A percentile compares a stretch with the other conserved stretches of the same genome.
Conservation (phyloP, 352 stramenopile species). For the Pythium aristosporum region DNA sequence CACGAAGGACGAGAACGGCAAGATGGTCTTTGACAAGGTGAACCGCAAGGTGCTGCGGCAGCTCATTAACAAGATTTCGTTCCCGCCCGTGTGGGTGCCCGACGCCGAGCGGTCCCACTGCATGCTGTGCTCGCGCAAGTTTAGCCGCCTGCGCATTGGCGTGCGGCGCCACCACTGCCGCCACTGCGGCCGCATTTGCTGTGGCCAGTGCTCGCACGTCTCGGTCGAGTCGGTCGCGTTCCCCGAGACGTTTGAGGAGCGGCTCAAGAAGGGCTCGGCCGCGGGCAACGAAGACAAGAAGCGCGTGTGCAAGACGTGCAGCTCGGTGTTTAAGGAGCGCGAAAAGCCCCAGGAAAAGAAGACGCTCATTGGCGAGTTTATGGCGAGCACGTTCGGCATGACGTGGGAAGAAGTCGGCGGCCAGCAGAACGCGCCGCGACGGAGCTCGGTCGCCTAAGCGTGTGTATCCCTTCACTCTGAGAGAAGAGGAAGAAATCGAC, state of each 20-base stretch:
- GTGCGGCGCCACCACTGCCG: slow-evolving; percentile 85
- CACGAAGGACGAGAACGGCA: slow-evolving; percentile 66
- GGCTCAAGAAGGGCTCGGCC: slow-evolving; percentile 40
- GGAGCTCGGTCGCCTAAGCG: slow-evolving; percentile 14
- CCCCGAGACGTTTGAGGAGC: slow-evolving; percentile 49
- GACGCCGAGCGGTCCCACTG: slow-evolving; percentile 69
- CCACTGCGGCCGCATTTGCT: slow-evolving; percentile 80
- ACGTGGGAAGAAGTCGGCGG: slow-evolving; percentile 53
- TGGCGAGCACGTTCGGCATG: slow-evolving; percentile 55
- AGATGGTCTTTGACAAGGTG: slow-evolving; percentile 86
- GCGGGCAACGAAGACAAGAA: slow-evolving; percentile 55
- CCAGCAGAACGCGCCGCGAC: slow-evolving; percentile 21
- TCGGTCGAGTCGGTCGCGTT: slow-evolving; percentile 68
- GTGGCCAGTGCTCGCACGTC: slow-evolving; percentile 73
- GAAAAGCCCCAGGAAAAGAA: slow-evolving; percentile 43
- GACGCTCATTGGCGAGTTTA: slow-evolving; percentile 58
- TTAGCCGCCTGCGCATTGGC: slow-evolving; percentile 41
- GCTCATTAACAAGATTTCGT: slow-evolving; percentile 74
- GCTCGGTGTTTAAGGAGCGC: slow-evolving; percentile 71
- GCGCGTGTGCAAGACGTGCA: slow-evolving; percentile 78
- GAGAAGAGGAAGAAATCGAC: not conserved
- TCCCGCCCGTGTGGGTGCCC: slow-evolving; percentile 79
- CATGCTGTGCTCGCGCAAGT: slow-evolving; percentile 79
- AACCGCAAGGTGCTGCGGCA: slow-evolving; percentile 72
- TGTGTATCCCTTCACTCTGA: too few relatives aligned